Evolutionary conservation across 129 eudicot genomes (phyloP), one percentile per base, ranked within the genome.

Genomic region (Lactuca sativa): DNA sequence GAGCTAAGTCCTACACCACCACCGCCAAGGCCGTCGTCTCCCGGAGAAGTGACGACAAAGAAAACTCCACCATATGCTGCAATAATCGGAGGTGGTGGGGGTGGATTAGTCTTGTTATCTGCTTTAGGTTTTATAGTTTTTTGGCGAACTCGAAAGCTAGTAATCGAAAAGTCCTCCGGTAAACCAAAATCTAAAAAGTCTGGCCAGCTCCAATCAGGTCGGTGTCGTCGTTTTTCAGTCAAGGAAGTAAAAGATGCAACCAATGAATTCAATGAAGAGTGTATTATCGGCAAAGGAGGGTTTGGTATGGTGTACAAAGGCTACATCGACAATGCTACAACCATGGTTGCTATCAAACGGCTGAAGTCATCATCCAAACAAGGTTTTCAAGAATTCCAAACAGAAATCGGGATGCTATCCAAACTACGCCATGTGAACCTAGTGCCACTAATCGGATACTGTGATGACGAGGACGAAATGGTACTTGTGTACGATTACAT

Each of bases 231-330:
- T 2, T 83, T 86, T 74, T 75, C 79, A 62, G 70, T 86, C 38
- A 40, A 1, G 11, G 81, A 81, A 48, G 59, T 86, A 13, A 59
- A 64, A 60, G 56, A 9, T 0, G 83, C 87, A 4, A 87, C 87
- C 0, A 34, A 33, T 15, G 69, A 64, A 15, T 82, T 84, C 13
- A 5, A 71, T 51, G 68, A 70, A 1, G 54, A 37, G 6, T 34
- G 54, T 16, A 18, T 86, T n/a, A 76, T 79, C 8, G 89, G 78
- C 12, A 55, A 8, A 1, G 83, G 89, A 25, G 89, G 80, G n/a
- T 77, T 74, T 66, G 89, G 90, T 25, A 64, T 7, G 9, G 85
- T 84, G 34, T 87, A 82, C 56, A 77, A 6, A 73, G 85, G 87
- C 7, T 58, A 15, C 71, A 58, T 82, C 3, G 85, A 82, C 49